A percentile compares a stretch with the other conserved stretches of the same genome.
These are phyloP conservation scores for Bauhinia variegata DNA, from an alignment of 306 rosid genomes.

Conservation along the genomic window DNA sequence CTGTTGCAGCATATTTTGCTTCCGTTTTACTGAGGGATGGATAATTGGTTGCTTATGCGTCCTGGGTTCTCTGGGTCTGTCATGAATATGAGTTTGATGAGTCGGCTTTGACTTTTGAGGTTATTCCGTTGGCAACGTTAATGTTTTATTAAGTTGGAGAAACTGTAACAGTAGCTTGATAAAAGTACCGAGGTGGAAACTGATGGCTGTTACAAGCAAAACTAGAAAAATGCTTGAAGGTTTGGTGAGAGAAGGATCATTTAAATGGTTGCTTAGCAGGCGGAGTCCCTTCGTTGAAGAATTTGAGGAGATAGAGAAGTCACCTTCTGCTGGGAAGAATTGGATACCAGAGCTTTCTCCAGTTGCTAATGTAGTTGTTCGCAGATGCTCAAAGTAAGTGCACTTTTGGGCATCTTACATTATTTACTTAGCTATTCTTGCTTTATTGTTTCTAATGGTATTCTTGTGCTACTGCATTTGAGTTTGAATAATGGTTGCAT, in stretches of 20 bases:
- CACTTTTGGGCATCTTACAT: conserved; percentile 16
- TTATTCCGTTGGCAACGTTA: conserved; percentile 33
- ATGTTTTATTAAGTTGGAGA: conserved; percentile 34
- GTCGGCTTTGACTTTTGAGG: conserved; percentile 28
- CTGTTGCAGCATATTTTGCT: neutral
- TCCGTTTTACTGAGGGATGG: neutral
- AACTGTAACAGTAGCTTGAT: conserved; percentile 35
- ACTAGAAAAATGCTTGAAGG: conserved; percentile 82
- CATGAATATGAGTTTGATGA: conserved; percentile 11
- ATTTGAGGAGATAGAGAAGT: conserved; percentile 74
- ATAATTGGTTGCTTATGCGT: conserved; percentile 4
- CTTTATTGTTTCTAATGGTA: conserved; percentile 11
- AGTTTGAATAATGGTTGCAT: conserved; percentile 28
- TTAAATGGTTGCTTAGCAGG: conserved; percentile 86
- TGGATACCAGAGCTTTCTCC: conserved; percentile 82
- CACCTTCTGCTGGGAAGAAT: conserved; percentile 75
- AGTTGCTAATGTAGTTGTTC: conserved; percentile 80
- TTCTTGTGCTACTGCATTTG: conserved; percentile 19
- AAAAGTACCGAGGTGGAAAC: conserved; percentile 29
- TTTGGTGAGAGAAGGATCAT: conserved; percentile 84
- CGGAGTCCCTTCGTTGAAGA: conserved; percentile 70
- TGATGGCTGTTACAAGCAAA: conserved; percentile 75
- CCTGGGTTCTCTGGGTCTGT: neutral
- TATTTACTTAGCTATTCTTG: conserved; percentile 12
- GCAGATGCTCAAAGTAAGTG: conserved; percentile 89